These are phyloP conservation scores for Beta macrorhiza DNA, from an alignment of 179 eudicot species.

Conservation along the genomic window DNA sequence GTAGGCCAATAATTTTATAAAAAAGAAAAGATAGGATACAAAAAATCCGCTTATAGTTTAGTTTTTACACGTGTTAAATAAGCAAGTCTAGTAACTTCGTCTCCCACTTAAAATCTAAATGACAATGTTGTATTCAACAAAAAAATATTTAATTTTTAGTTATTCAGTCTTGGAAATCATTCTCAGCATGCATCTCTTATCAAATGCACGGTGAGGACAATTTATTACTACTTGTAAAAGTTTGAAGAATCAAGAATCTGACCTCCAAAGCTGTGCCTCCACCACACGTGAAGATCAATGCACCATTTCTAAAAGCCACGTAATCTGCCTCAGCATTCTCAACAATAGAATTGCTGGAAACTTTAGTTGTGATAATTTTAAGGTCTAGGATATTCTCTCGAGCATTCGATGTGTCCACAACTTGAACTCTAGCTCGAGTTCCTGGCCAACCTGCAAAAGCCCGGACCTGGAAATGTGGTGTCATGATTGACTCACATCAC, in stretches of 20 bases:
- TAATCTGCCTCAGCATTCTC: constrained; percentile 40
- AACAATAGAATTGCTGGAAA: constrained; percentile 31
- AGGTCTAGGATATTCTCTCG: constrained; percentile 48
- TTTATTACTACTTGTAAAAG: not conserved
- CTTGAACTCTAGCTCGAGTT: constrained; percentile 71
- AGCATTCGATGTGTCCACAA: constrained; percentile 38
- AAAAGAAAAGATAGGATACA: too few species aligned
- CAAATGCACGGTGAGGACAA: not conserved
- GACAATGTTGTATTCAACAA: not conserved
- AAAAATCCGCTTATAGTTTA: too few species aligned
- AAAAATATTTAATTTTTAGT: not conserved
- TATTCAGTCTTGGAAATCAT: not conserved
- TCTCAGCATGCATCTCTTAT: not conserved
- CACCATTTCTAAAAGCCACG: constrained; percentile 62
- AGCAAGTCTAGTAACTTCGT: too few species aligned
- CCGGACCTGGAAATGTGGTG: constrained; percentile 75
- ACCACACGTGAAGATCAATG: constrained; percentile 71
- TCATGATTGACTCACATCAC: constrained; percentile 25
- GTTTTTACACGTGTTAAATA: not conserved
- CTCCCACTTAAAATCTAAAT: not conserved
- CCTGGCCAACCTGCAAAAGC: constrained; percentile 99
- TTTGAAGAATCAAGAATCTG: constrained; percentile 18
- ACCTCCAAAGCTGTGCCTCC: constrained; percentile 73
- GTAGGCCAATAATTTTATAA: too few species aligned
- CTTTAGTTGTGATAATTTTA: constrained; percentile 72